Base-by-base conservation (phyloP, 805 yeast genomes). In the Monosporozyma unispora region DNA sequence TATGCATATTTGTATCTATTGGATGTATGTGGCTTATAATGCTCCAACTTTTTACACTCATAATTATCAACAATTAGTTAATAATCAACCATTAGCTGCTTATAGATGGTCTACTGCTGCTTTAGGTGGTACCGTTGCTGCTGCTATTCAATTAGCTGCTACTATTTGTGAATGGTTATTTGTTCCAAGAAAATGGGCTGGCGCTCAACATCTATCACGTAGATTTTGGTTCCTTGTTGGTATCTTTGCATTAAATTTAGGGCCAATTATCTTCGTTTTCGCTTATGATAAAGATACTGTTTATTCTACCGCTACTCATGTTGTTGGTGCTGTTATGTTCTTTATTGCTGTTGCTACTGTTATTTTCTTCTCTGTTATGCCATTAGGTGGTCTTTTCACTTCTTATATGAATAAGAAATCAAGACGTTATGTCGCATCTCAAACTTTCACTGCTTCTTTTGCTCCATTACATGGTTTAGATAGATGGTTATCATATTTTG, bases 111-210 rank as follows among this genome's bases (percentile, higher is more conserved):
- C 98, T 52, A 75, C 95, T 38, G 84, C 83, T 56, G 96, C 96
- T 48, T 74, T 90, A 59, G 98, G 91, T 71, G 99, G 99, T 76
- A 70, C 85, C 46, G 75, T 91, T 59, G 98, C 97, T 48, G 71
- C 82, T 52, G 65, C 78, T 46, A 79, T 93, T 61, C 96, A 93
- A 72, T 76, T 93, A 52, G 58, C 79, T 51, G 99, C 99, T 46
- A 90, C 98, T 27, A 51, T 89, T 35, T 80, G 86, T 62, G 99
- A 93, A 72, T 91, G 96, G 96, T 74, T 82, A 66, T 93, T 89
- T 62, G 98, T 93, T 53, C 99, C 99, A 58, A 84, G 98, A 72
- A 80, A 84, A 60, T 93, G 98, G 98, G 95, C 98, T 33, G 99
- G 99, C 71, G 97, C 98, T 68, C 98, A 91, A 73, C 96, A 87